Percentiles rank a stretch among this genome's conserved stretches.
phyloP scores from a whole-genome alignment of 2,329 filamentous ascomycete species.

The Ophiostoma sp. region DNA sequence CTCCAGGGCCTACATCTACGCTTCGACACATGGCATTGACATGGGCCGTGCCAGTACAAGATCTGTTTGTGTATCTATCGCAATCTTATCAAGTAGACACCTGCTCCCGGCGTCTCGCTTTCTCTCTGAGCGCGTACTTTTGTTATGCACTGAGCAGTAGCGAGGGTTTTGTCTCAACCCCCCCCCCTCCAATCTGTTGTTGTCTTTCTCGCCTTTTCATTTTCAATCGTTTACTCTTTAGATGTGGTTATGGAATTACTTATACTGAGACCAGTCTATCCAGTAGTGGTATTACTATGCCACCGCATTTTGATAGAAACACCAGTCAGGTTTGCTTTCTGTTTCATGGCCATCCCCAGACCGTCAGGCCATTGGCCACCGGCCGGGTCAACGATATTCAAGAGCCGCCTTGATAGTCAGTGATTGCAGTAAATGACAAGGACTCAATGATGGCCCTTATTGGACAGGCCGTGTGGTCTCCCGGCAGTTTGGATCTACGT shows the following conservation, averaged over 20 bases:
- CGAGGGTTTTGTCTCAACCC: neutral
- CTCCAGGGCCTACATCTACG: neutral
- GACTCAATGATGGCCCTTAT: too few relatives aligned
- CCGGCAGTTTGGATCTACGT: neutral
- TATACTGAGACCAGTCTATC: too few relatives aligned
- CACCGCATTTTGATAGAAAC: neutral
- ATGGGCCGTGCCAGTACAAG: neutral
- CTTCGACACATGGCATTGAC: conserved; percentile 1
- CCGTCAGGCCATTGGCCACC: neutral
- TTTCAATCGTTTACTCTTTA: neutral
- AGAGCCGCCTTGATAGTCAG: neutral
- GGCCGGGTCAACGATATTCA: neutral
- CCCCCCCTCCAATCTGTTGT: neutral
- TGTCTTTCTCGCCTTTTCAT: neutral
- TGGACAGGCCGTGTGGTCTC: neutral
- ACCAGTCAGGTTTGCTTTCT: neutral
- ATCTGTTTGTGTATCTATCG: neutral
- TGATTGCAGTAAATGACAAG: neutral
- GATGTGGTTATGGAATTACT: too few relatives aligned
- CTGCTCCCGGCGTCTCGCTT: neutral
- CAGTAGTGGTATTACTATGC: neutral
- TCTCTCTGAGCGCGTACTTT: neutral
- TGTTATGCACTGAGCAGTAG: neutral
- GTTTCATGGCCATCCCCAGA: conserved; percentile 4
- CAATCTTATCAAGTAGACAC: neutral